These are phyloP conservation scores for Globisporangium cederbergense DNA, from an alignment of 352 stramenopile species.

Conservation along the genomic window DNA sequence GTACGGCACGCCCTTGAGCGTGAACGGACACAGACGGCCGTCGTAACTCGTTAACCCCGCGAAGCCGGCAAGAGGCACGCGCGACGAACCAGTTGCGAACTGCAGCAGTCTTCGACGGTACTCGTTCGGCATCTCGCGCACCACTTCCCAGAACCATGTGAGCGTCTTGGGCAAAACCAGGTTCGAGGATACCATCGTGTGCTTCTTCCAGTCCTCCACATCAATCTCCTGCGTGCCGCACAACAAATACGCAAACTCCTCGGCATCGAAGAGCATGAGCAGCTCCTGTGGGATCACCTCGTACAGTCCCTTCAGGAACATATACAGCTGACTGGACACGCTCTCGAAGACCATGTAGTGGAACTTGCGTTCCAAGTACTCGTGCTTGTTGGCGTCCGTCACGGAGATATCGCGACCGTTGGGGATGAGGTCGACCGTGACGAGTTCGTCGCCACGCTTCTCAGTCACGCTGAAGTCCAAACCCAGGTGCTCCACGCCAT, in stretches of 20 bases:
- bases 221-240: constrained; percentile 92
- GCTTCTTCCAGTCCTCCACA: constrained; percentile 91
- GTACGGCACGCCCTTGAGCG: constrained; percentile 45
- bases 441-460: constrained; percentile 15
- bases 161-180: constrained; percentile 31
- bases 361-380: constrained; percentile 87
- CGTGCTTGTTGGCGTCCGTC: constrained; percentile 89
- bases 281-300: constrained; percentile 85
- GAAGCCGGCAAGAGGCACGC: constrained; percentile 56
- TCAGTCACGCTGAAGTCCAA: constrained; percentile 39
- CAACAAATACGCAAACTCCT: constrained; percentile 94
- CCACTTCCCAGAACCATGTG: constrained; percentile 70
- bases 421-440: constrained; percentile 37
- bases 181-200: constrained; percentile 70
- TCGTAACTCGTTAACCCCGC: constrained; percentile 50
- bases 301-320: constrained; percentile 91
- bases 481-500: constrained; percentile 40
- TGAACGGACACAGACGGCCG: constrained; percentile 56
- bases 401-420: constrained; percentile 58
- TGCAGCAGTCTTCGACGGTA: constrained; percentile 54
- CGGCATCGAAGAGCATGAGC: constrained; percentile 93
- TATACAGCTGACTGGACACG: constrained; percentile 68
- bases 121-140: constrained; percentile 71
- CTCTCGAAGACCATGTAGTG: constrained; percentile 90
- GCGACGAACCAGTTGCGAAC: constrained; percentile 65